A percentile compares a stretch with the other conserved stretches of the same genome.
Conservation (phyloP, 1,139 yeast genomes). For the Torulaspora globosa region DNA sequence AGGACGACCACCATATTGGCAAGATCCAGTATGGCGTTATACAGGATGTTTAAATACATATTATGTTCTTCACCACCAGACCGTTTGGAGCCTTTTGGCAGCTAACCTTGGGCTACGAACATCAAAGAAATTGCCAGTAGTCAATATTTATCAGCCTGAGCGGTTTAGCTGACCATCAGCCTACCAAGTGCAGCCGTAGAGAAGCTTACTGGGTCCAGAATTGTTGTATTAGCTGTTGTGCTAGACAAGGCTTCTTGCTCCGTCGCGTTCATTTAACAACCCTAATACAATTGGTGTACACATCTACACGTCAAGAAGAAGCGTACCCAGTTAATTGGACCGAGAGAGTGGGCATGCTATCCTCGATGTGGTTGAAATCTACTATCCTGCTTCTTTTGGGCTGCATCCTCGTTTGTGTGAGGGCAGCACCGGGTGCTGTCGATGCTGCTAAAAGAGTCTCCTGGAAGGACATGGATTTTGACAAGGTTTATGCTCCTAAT, state of each 20-base stretch:
- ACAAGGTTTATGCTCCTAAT: constrained; percentile 27
- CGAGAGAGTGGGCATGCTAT: not conserved
- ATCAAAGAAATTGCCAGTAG: not conserved
- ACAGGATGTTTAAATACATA: not conserved
- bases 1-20: too few species aligned
- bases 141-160: too few species aligned
- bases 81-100: not conserved
- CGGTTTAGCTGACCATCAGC: too few species aligned
- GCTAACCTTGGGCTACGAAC: not conserved
- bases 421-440: constrained; percentile 12
- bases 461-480: constrained; percentile 17
- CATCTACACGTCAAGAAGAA: not conserved
- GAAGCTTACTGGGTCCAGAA: not conserved
- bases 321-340: not conserved
- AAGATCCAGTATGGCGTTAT: not conserved
- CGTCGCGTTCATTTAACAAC: constrained; percentile 1
- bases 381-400: not conserved
- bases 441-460: constrained; percentile 6
- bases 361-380: constrained; percentile 1
- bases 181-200: not conserved
- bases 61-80: not conserved
- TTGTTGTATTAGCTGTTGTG: not conserved
- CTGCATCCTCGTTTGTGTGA: constrained; percentile 3
- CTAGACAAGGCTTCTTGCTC: constrained; percentile 1
- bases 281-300: not conserved